These are phyloP conservation scores for Lentinula sp. DNA, from an alignment of 768 basidiomycete species.

Conservation along the genomic window DNA sequence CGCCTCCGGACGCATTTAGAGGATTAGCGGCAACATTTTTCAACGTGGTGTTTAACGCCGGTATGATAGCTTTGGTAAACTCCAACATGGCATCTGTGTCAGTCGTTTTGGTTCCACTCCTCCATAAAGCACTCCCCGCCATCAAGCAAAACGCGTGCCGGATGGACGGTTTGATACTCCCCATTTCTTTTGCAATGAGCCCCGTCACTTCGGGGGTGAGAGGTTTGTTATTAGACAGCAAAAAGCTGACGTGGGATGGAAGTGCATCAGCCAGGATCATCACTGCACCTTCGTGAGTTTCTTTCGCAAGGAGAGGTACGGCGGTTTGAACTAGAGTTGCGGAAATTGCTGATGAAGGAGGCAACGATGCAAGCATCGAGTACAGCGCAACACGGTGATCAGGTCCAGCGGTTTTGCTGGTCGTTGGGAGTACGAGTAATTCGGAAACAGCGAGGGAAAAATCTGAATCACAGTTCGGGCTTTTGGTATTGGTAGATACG, in stretches of 20 bases:
- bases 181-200: slow-evolving; percentile 68
- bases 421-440: slow-evolving; percentile 65
- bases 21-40: slow-evolving; percentile 62
- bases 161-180: slow-evolving; percentile 50
- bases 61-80: slow-evolving; percentile 50
- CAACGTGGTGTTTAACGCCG: slow-evolving; percentile 63
- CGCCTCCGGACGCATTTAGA: slow-evolving; percentile 51
- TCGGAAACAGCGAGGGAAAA: slow-evolving; percentile 51
- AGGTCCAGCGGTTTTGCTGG: slow-evolving; percentile 81
- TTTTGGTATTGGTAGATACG: slow-evolving; percentile 25
- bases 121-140: slow-evolving; percentile 57
- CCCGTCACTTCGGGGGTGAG: slow-evolving; percentile 35
- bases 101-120: background rate
- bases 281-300: slow-evolving; percentile 67
- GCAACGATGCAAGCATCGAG: slow-evolving; percentile 60
- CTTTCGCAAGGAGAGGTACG: slow-evolving; percentile 52
- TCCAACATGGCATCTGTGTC: slow-evolving; percentile 35
- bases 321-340: slow-evolving; percentile 39
- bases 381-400: slow-evolving; percentile 84
- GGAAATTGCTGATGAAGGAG: slow-evolving; percentile 36
- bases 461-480: slow-evolving; percentile 20
- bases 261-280: slow-evolving; percentile 49
- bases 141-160: slow-evolving; percentile 59
- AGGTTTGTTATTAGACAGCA: slow-evolving; percentile 36
- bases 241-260: slow-evolving; percentile 49